Conservation (phyloP, 441 rosid genomes). For the Euphorbia celastroides region DNA sequence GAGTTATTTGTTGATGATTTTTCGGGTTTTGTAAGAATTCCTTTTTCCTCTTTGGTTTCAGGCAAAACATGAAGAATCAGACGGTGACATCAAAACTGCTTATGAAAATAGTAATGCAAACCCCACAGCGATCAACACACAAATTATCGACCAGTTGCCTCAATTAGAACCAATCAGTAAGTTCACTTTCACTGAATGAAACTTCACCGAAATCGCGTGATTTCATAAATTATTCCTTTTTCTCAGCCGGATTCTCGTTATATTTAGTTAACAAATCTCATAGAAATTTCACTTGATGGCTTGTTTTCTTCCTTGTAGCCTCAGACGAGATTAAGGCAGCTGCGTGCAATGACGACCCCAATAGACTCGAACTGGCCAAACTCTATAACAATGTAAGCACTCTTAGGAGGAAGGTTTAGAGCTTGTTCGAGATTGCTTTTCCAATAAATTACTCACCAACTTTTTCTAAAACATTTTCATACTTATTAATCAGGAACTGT, state of each 20-base stretch:
- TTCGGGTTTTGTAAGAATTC: background rate
- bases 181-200: slow-evolving; percentile 17
- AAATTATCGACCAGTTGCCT: slow-evolving; percentile 52
- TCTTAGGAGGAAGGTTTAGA: background rate
- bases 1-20: background rate
- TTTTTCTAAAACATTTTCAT: too few relatives aligned
- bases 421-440: too few relatives aligned
- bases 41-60: slow-evolving; percentile 16
- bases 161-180: slow-evolving; percentile 51
- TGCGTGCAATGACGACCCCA: slow-evolving; percentile 57
- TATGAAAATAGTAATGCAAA: slow-evolving; percentile 29
- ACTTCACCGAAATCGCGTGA: background rate
- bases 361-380: slow-evolving; percentile 46
- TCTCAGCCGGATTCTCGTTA: too few relatives aligned
- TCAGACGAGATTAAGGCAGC: slow-evolving; percentile 52
- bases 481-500: too few relatives aligned
- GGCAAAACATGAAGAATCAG: slow-evolving; percentile 49
- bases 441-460: too few relatives aligned
- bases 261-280: background rate
- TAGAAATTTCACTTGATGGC: background rate
- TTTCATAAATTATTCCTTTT: background rate
- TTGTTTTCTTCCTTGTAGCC: slow-evolving; percentile 31
- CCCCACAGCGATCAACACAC: slow-evolving; percentile 35
- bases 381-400: slow-evolving; percentile 59
- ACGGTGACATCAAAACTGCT: slow-evolving; percentile 36